phyloP scores from a whole-genome alignment of 306 rosid species.

The Mimosa pudica region DNA sequence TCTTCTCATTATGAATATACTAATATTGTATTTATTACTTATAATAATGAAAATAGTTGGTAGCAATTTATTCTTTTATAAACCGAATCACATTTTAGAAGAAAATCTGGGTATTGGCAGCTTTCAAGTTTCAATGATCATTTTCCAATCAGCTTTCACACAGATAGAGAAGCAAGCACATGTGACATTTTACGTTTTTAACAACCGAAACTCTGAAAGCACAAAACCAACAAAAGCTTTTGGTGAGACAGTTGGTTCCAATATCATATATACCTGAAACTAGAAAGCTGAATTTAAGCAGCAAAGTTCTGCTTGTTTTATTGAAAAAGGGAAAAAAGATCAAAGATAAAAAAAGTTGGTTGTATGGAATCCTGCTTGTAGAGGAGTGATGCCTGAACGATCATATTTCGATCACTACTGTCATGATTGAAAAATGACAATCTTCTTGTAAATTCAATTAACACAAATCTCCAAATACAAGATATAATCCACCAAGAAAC shows the following conservation, averaged over 20 bases:
- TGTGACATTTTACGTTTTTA: neutral
- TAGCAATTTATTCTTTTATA: neutral
- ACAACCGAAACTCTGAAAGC: neutral
- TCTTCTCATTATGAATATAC: neutral
- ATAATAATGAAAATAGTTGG: neutral
- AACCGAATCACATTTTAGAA: neutral
- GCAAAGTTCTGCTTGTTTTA: neutral
- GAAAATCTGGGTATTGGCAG: neutral
- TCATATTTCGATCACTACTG: neutral
- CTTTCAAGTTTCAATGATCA: neutral
- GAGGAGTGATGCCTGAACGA: neutral
- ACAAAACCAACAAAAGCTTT: neutral
- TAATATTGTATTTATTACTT: neutral
- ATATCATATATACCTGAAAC: neutral
- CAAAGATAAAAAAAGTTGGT: neutral
- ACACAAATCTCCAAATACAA: no score
- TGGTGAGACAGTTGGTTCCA: neutral
- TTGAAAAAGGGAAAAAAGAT: neutral
- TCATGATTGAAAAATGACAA: neutral
- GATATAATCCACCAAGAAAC: no score
- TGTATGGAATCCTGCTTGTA: neutral
- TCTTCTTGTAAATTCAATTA: no score
- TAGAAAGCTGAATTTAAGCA: neutral
- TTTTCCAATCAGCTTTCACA: neutral
- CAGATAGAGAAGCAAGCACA: neutral